Evolutionary conservation across 1,139 yeast genomes (phyloP).

Genomic region (Eremothecium coryli): DNA sequence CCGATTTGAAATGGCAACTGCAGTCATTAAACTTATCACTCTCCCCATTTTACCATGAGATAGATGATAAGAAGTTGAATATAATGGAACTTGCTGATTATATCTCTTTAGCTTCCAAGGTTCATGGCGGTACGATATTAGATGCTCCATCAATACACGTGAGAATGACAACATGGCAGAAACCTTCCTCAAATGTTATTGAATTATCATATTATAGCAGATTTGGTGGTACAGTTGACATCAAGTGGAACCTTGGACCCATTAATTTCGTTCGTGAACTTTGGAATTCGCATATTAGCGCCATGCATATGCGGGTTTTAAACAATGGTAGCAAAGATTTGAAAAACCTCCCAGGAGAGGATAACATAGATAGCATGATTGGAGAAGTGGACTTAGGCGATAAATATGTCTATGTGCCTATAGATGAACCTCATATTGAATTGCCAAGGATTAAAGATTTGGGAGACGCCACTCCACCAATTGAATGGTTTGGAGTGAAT

Average conservation of each 20-base stretch:
- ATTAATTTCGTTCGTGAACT: constrained; percentile 86
- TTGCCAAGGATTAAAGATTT: constrained; percentile 84
- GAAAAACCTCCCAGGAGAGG: constrained; percentile 29
- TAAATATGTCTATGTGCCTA: constrained; percentile 52
- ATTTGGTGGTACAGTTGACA: constrained; percentile 84
- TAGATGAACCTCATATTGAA: constrained; percentile 71
- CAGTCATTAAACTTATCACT: constrained; percentile 58
- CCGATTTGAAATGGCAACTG: constrained; percentile 41
- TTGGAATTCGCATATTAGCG: constrained; percentile 70
- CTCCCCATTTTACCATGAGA: constrained; percentile 42
- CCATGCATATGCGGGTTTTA: constrained; percentile 42
- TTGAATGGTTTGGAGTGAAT: constrained; percentile 95
- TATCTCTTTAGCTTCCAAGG: constrained; percentile 45
- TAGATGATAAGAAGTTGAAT: constrained; percentile 39
- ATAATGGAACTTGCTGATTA: constrained; percentile 46
- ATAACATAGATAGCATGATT: constrained; percentile 47
- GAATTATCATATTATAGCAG: constrained; percentile 60
- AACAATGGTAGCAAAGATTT: constrained; percentile 25
- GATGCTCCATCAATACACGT: constrained; percentile 69
- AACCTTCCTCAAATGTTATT: constrained; percentile 39
- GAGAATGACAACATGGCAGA: constrained; percentile 68
- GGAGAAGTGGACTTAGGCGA: constrained; percentile 55
- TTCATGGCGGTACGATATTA: constrained; percentile 73
- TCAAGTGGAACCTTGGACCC: constrained; percentile 89
- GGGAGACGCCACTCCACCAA: constrained; percentile 95